Percentiles rank a stretch among this genome's conserved stretches.
These are phyloP conservation scores for Pleoardoris graminearum DNA, from an alignment of 2,329 filamentous ascomycete species.

Conservation along the genomic window DNA sequence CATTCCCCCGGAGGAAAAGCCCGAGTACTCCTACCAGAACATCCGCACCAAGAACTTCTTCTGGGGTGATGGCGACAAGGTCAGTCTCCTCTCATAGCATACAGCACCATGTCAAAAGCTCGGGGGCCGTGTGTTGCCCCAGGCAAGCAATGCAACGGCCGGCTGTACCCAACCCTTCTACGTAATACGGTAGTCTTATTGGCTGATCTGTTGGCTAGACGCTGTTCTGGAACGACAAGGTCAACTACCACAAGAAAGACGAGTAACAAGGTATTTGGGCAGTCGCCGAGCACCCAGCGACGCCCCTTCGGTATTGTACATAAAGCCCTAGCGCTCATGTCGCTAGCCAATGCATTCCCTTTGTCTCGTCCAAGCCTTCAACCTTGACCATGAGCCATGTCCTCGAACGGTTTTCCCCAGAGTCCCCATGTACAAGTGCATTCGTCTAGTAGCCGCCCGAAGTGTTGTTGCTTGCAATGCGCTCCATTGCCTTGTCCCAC, in stretches of 20 bases:
- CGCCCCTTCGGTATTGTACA: constrained; percentile 18
- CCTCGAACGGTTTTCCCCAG: too few species aligned
- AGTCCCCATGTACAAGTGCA: not conserved
- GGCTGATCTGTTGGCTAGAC: constrained; percentile 42
- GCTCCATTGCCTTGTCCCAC: constrained; percentile 36
- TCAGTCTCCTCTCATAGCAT: constrained; percentile 45
- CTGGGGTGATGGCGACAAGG: constrained; percentile 97
- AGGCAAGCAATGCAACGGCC: not conserved
- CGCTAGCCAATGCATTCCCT: constrained; percentile 38
- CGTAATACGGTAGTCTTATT: not conserved
- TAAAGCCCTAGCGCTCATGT: constrained; percentile 22
- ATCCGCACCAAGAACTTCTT: constrained; percentile 94
- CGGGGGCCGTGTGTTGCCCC: not conserved
- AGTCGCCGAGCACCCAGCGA: not conserved
- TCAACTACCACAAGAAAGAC: constrained; percentile 95
- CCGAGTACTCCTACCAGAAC: constrained; percentile 97
- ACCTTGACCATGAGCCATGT: too few species aligned
- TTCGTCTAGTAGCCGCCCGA: not conserved
- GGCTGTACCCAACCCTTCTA: not conserved
- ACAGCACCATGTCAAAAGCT: not conserved
- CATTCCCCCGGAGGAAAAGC: constrained; percentile 84
- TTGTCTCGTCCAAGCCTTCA: constrained; percentile 24
- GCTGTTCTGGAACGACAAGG: constrained; percentile 80
- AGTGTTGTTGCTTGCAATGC: constrained; percentile 13
- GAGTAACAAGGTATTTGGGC: constrained; percentile 53